Conservation (phyloP, 192 early-diverging fungal genomes). For the Rhizophagus prolifer region DNA sequence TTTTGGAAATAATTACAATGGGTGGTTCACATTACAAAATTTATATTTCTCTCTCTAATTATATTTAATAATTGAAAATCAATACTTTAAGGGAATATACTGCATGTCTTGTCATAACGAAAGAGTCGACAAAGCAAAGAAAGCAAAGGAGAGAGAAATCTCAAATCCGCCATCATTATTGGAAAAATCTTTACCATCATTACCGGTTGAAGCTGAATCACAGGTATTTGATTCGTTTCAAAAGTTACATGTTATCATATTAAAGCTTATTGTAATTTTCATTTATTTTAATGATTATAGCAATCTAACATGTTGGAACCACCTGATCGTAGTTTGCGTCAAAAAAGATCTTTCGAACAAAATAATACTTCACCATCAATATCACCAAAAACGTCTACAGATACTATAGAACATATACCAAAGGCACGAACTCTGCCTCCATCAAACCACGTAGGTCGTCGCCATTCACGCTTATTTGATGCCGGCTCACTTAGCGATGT, state of each 20-base stretch:
- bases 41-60: too few relatives aligned
- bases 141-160: conserved; percentile 27
- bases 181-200: conserved; percentile 37
- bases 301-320: not conserved
- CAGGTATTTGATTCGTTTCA: not conserved
- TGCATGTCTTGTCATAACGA: conserved; percentile 70
- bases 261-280: not conserved
- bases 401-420: conserved; percentile 11
- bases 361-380: not conserved
- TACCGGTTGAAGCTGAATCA: conserved; percentile 25
- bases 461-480: conserved; percentile 25
- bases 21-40: too few relatives aligned
- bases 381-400: conserved; percentile 7
- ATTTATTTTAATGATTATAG: not conserved
- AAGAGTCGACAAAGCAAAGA: conserved; percentile 39
- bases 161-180: not conserved
- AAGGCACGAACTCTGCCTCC: conserved; percentile 16
- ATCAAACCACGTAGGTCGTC: conserved; percentile 2
- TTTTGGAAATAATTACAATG: too few relatives aligned
- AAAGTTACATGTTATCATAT: not conserved
- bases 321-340: not conserved
- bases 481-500: not conserved
- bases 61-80: not conserved
- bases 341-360: conserved; percentile 25
- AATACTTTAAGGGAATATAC: conserved; percentile 59